Base-by-base conservation (phyloP, 805 yeast genomes). In the Debaryomyces castellii region DNA sequence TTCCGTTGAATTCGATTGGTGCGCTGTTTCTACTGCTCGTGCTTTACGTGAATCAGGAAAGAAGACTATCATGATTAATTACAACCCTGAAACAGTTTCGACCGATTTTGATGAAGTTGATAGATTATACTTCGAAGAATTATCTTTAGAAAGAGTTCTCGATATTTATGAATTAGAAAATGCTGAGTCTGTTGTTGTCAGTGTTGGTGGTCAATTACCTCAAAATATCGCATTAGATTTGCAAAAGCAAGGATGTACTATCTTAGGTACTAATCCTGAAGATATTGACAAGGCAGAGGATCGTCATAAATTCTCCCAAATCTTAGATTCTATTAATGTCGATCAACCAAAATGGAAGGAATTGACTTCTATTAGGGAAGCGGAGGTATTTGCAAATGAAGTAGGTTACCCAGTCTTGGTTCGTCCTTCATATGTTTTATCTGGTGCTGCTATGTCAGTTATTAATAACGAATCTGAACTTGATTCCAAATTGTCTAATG, bases 331-430 rank as follows among this genome's bases (percentile, higher is more conserved):
- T 39, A 89, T 94, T 63, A 85, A 85, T 30, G 87, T 92, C 58
- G 98, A 90, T 69, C 99, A 92, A 77, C 99, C 99, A 36, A 87
- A 87, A 52, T 92, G 99, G 99, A 89, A 89, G 69, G 98, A 94
- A 74, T 80, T 92, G 58, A 83, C 95, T 28, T 86, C 96, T 34
- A 70, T 91, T 39, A 84, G 73, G 35, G 96, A 86, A 51, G 99
- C 99, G 48, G 86, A 85, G 64, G 69, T 63, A 16, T 92, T 92
- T 68, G 97, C 98, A 41, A 74, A 81, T 44, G 77, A 80, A 54
- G 98, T 92, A 45, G 89, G 91, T 18, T 92, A 83, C 80, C 99
- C 99, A 41, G 99, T 92, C 9, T 80, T 92, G 57, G 97, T 92
- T 49, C 89, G 99, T 74, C 99, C 99, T 43, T 91, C 98, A 1